phyloP scores from a whole-genome alignment of 768 basidiomycete genomes.

The Russula earlei region DNA sequence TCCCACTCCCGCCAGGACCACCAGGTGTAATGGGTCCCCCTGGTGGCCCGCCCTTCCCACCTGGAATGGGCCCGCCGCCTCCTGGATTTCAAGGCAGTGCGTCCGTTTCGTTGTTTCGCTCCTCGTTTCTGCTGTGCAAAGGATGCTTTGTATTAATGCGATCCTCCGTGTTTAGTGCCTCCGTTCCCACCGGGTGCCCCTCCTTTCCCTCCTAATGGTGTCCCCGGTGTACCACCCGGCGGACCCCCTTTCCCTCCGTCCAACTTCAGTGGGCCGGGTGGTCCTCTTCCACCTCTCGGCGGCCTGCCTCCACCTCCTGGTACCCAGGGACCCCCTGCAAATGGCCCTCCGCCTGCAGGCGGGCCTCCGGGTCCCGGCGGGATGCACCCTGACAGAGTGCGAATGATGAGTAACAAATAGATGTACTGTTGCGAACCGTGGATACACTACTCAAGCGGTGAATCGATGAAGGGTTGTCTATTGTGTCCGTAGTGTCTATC shows the following conservation, averaged over 20 bases:
- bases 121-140: background rate
- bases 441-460: background rate
- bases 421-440: background rate
- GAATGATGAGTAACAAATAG: slow-evolving; percentile 51
- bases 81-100: slow-evolving; percentile 39
- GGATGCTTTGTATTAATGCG: background rate
- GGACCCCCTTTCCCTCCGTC: slow-evolving; percentile 29
- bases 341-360: slow-evolving; percentile 1
- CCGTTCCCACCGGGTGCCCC: slow-evolving; percentile 42
- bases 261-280: slow-evolving; percentile 26
- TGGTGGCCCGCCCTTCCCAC: slow-evolving; percentile 66
- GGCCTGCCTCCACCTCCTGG: slow-evolving; percentile 22
- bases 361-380: slow-evolving; percentile 39
- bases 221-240: slow-evolving; percentile 3
- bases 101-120: slow-evolving; percentile 17
- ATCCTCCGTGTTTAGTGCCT: slow-evolving; percentile 21
- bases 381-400: slow-evolving; percentile 78
- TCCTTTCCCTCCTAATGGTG: slow-evolving; percentile 32
- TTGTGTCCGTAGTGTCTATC: background rate
- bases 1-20: slow-evolving; percentile 36
- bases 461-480: background rate
- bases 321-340: slow-evolving; percentile 1
- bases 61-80: slow-evolving; percentile 35
- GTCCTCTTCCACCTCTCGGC: slow-evolving; percentile 12
- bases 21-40: slow-evolving; percentile 44